phyloP scores from a whole-genome alignment of 75 land plant genomes.

The Picea glauca region DNA sequence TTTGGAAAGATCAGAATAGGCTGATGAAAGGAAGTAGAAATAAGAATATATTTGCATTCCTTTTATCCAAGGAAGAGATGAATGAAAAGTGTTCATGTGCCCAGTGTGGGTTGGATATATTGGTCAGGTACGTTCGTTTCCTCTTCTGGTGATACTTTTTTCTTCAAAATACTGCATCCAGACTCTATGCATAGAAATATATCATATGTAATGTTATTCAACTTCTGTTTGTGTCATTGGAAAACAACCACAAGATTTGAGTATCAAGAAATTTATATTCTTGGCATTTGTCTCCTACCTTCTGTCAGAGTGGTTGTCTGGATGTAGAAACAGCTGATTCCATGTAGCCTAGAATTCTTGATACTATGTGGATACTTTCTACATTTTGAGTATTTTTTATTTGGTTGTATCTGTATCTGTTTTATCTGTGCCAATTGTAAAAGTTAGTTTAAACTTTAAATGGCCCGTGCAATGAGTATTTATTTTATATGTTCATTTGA shows the following conservation, averaged over 20 bases:
- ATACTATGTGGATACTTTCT: not conserved
- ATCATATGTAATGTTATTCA: not conserved
- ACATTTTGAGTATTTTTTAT: not conserved
- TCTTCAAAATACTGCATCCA: not conserved
- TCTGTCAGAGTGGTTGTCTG: not conserved
- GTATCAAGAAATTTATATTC: not conserved
- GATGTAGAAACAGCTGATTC: not conserved
- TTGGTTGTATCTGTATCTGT: not conserved
- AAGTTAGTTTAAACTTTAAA: too few relatives aligned
- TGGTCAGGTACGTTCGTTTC: not conserved
- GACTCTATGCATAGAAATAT: not conserved
- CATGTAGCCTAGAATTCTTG: not conserved
- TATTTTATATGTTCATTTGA: not conserved
- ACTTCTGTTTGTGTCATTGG: not conserved
- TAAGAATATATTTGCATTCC: constrained; percentile 33
- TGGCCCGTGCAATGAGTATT: not conserved
- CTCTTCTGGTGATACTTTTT: too few relatives aligned
- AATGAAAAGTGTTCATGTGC: constrained; percentile 24
- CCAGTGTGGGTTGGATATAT: constrained; percentile 38
- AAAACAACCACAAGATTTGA: not conserved
- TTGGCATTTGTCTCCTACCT: not conserved
- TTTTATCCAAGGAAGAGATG: constrained; percentile 32
- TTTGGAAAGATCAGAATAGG: constrained; percentile 17
- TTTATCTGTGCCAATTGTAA: not conserved
- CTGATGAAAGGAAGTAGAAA: constrained; percentile 25